A percentile compares a stretch with the other conserved stretches of the same genome.
These are phyloP conservation scores for Starmerella sp. DNA, from an alignment of 805 yeast species.

Conservation along the genomic window DNA sequence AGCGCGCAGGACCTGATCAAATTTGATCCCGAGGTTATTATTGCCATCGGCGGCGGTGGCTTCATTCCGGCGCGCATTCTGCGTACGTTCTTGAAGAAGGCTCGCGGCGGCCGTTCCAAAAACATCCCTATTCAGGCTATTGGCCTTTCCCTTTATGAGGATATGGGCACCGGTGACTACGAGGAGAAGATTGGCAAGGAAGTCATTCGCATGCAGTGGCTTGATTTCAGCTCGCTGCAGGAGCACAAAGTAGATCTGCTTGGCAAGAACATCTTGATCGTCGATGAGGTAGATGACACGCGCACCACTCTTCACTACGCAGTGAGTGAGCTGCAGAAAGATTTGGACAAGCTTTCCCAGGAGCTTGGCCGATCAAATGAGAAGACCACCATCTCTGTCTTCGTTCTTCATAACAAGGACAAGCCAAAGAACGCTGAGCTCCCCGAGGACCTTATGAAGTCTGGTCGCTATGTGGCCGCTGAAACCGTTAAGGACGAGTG, in stretches of 20 bases:
- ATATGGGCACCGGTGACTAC: slow-evolving; percentile 40
- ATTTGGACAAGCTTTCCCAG: slow-evolving; percentile 48
- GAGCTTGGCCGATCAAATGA: slow-evolving; percentile 48
- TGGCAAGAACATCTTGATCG: slow-evolving; percentile 70
- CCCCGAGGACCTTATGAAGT: slow-evolving; percentile 49
- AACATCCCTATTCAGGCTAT: slow-evolving; percentile 92
- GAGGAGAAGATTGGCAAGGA: slow-evolving; percentile 61
- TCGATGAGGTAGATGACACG: slow-evolving; percentile 87
- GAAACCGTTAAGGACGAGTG: slow-evolving; percentile 64
- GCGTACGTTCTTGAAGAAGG: slow-evolving; percentile 69
- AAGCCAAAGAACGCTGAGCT: slow-evolving; percentile 71
- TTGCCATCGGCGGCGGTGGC: slow-evolving; percentile 95
- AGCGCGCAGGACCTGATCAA: slow-evolving; percentile 43
- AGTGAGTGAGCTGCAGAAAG: slow-evolving; percentile 59
- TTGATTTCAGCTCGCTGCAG: slow-evolving; percentile 62
- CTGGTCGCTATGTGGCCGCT: slow-evolving; percentile 62
- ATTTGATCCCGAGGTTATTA: slow-evolving; percentile 78
- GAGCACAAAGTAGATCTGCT: slow-evolving; percentile 64
- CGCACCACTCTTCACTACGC: slow-evolving; percentile 85
- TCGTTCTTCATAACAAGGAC: slow-evolving; percentile 74
- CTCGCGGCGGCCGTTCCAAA: slow-evolving; percentile 43
- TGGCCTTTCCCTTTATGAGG: slow-evolving; percentile 84
- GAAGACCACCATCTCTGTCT: slow-evolving; percentile 57
- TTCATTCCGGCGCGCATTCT: slow-evolving; percentile 94
- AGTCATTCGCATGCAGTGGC: slow-evolving; percentile 83